A percentile compares a stretch with the other conserved stretches of the same genome.
These are phyloP conservation scores for Fusarium protoensiforme DNA, from an alignment of 2,329 filamentous ascomycete genomes.

Conservation along the genomic window DNA sequence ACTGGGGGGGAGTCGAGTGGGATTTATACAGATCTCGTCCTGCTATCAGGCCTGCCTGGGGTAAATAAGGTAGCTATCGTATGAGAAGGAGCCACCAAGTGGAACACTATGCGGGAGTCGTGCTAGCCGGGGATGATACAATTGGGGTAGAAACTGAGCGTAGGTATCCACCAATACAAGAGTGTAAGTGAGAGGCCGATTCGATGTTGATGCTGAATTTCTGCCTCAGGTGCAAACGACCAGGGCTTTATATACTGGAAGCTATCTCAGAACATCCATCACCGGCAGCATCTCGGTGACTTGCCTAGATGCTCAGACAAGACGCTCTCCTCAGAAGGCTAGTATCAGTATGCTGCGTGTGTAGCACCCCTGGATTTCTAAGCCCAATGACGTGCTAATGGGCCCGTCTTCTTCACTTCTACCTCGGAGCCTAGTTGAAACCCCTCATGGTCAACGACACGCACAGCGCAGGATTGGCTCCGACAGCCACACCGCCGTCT, in stretches of 20 bases:
- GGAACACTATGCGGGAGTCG: not conserved
- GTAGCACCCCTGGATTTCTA: conserved; percentile 1
- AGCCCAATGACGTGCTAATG: conserved; percentile 19
- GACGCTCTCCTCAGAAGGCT: not conserved
- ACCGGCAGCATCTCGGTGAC: not conserved
- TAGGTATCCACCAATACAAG: not conserved
- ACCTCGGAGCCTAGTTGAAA: not conserved
- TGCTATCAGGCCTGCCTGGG: not conserved
- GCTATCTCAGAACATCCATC: not conserved
- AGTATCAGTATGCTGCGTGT: not conserved
- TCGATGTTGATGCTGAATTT: not conserved
- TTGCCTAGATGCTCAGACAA: not conserved
- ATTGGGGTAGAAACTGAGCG: not conserved
- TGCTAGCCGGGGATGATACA: not conserved
- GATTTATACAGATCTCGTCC: conserved; percentile 13
- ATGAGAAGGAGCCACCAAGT: conserved; percentile 6
- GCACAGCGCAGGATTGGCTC: not conserved
- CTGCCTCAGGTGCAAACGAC: not conserved
- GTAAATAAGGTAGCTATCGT: not conserved
- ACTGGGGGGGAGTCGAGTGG: not conserved
- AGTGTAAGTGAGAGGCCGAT: not conserved
- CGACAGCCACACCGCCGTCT: not conserved
- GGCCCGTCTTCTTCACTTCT: not conserved
- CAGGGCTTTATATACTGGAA: not conserved
- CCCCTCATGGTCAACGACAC: not conserved